phyloP scores from a whole-genome alignment of 2,329 filamentous ascomycete genomes.

The Periconia sp. region DNA sequence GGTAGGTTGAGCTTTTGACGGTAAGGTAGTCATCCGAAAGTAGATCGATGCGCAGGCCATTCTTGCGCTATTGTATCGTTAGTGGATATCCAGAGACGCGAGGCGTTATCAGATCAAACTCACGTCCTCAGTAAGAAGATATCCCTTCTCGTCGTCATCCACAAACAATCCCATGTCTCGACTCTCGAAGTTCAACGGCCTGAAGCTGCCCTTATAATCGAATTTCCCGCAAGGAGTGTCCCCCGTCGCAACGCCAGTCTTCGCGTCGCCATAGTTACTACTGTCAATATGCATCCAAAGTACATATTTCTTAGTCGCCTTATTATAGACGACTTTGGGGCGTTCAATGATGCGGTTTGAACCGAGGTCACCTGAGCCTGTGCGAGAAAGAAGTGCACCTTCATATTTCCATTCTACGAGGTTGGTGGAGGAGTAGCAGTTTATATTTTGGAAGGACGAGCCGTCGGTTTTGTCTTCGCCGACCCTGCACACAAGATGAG shows the following conservation, averaged over 20 bases:
- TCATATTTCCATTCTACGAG: constrained; percentile 67
- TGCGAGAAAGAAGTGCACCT: constrained; percentile 63
- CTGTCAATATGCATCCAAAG: constrained; percentile 73
- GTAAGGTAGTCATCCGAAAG: constrained; percentile 64
- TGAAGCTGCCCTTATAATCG: constrained; percentile 54
- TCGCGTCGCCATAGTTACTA: constrained; percentile 66
- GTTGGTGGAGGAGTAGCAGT: constrained; percentile 62
- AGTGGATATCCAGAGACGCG: no score
- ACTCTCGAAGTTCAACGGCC: constrained; percentile 58
- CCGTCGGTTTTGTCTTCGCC: constrained; percentile 74
- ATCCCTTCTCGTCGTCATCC: constrained; percentile 66
- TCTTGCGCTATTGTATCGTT: no score
- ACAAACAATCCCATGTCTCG: constrained; percentile 67
- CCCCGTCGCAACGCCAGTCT: constrained; percentile 67
- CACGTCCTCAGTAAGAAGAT: constrained; percentile 69
- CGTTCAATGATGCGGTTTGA: constrained; percentile 69
- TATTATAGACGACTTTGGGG: constrained; percentile 73
- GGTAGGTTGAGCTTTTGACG: constrained; percentile 56
- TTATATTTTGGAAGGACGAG: constrained; percentile 65
- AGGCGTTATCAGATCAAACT: constrained; percentile 23
- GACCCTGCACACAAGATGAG: constrained; percentile 53
- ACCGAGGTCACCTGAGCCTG: constrained; percentile 62
- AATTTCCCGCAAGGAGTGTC: constrained; percentile 67
- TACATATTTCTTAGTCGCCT: constrained; percentile 68
- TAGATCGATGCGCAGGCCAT: constrained; percentile 64